Evolutionary conservation across 192 early-diverging fungal species (phyloP).

Genomic region (Mortierella antarctica): DNA sequence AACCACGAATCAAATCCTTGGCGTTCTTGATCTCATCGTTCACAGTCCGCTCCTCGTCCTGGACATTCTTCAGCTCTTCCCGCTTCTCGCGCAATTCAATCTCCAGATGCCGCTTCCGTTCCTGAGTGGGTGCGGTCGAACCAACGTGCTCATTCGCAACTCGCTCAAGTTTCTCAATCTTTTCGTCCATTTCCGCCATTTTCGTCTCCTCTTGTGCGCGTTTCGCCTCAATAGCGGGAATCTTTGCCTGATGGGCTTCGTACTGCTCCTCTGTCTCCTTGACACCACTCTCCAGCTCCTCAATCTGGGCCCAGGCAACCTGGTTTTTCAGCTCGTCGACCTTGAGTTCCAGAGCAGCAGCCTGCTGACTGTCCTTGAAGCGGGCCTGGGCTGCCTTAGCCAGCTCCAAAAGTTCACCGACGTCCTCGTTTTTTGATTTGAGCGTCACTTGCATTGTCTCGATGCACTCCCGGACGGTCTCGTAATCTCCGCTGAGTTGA

Average conservation of each 20-base stretch:
- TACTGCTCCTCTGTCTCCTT: slow-evolving; percentile 15
- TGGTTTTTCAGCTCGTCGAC: slow-evolving; percentile 71
- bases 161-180: slow-evolving; percentile 50
- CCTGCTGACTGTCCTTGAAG: slow-evolving; percentile 75
- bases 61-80: slow-evolving; percentile 50
- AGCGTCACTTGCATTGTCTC: slow-evolving; percentile 64
- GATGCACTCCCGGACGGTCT: slow-evolving; percentile 66
- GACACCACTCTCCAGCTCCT: slow-evolving; percentile 60
- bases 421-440: slow-evolving; percentile 66
- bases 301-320: slow-evolving; percentile 82
- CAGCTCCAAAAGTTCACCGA: slow-evolving; percentile 79
- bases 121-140: slow-evolving; percentile 56
- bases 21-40: slow-evolving; percentile 53
- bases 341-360: slow-evolving; percentile 64
- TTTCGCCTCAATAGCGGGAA: slow-evolving; percentile 31
- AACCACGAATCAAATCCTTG: slow-evolving; percentile 48
- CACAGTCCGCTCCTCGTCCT: slow-evolving; percentile 57
- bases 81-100: slow-evolving; percentile 58
- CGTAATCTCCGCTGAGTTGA: slow-evolving; percentile 82
- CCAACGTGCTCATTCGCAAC: slow-evolving; percentile 46
- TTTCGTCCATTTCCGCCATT: slow-evolving; percentile 49
- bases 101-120: slow-evolving; percentile 60
- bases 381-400: slow-evolving; percentile 72
- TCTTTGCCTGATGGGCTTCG: not conserved
- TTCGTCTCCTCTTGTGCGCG: slow-evolving; percentile 12